Evolutionary conservation across 495 filamentous ascomycete species (phyloP), one percentile per base, ranked within the genome.

Genomic region (Corynascus novoguineensis): DNA sequence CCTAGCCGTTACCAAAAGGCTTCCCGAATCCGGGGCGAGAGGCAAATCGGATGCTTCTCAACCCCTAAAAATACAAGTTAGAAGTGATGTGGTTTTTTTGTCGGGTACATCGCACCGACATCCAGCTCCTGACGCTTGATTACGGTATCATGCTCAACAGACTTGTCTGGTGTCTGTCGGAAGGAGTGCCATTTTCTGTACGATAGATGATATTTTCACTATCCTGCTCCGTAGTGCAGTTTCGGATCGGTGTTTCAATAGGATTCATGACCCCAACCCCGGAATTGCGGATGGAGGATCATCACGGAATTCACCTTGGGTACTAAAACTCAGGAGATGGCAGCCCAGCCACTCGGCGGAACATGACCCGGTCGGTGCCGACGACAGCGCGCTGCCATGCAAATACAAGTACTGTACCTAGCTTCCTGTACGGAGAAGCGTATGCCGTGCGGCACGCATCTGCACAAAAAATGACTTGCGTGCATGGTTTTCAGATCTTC

Each of bases 241-340:
- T 41, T 17, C 38, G 17, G n/a, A n/a, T n/a, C 38, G 7, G 40
- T 35, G 52, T 55, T 55, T 55, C 52, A 55, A 34, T 55, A 8
- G 28, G 52, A 55, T 29, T 55, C 52, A 55, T 44, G 51, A n/a
- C 10, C 27, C 28, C 4, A 21, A 12, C 37, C 15, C 32, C 25
- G 24, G 15, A 38, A 21, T 53, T 42, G 37, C 37, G 50, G 25
- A 12, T 35, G 50, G 11, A 41, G 10, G 15, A 15, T 27, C 19
- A 51, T 15, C 32, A 21, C 49, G 24, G n/a, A 12, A n/a, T n/a
- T 15, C 1, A n/a, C 5, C 6, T n/a, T n/a, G n/a, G n/a, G n/a
- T 49, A 24, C 12, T 31, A 24, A 21, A 24, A 34, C 3, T n/a
- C 17, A 32, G 1, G 27, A 6, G 15, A 46, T 25, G 24, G 17